Evolutionary conservation across 2,329 filamentous ascomycete species (phyloP), one percentile per base, ranked within the genome.

Genomic region (Verticillium albo-atrum): DNA sequence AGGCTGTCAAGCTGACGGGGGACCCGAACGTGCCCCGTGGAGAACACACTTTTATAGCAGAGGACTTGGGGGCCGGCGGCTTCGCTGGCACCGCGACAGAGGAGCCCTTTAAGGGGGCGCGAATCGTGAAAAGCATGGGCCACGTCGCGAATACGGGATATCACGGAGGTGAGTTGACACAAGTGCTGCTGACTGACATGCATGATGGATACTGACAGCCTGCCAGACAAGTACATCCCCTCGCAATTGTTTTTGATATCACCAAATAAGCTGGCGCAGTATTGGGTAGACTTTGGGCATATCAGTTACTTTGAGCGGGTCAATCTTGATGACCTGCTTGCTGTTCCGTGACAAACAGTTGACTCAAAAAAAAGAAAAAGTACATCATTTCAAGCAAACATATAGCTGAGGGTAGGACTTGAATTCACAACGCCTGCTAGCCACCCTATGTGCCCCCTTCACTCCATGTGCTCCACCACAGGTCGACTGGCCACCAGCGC

Each of bases 1-100:
- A 93, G 71, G 94, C 90, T 0, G 87, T 97, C 68, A 98, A 98
- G 71, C 77, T 99, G 34, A 98, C 94, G 0, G 94, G 94, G 1
- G 94, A 99, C 68, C 86, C 89, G 0, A 96, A 97, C 65, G 87
- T 98, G 15, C 94, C 94, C 0, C 83, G 93, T 9, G 94, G 93
- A 9, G 89, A 97, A 72, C 86, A 88, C 65, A 91, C 90, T 0
- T 97, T 96, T 70, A 81, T 91, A 3, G 89, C 87, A 0, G 84
- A 91, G 5, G 92, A 97, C 66, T 84, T 98, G 35, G 88, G 90
- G 0, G 79, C 82, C 0, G 75, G 69, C 0, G 91, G 91, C 0
- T 80, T 89, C 25, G 74, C 94, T 1, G 79, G 87, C 0, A 76
- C 86, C 1, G 85, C 88, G 1, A 77, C 83, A 1, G 89, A 92